Evolutionary conservation across 495 filamentous ascomycete genomes (phyloP), one percentile per base, ranked within the genome.

Genomic region (Tetracladium marchalianum): DNA sequence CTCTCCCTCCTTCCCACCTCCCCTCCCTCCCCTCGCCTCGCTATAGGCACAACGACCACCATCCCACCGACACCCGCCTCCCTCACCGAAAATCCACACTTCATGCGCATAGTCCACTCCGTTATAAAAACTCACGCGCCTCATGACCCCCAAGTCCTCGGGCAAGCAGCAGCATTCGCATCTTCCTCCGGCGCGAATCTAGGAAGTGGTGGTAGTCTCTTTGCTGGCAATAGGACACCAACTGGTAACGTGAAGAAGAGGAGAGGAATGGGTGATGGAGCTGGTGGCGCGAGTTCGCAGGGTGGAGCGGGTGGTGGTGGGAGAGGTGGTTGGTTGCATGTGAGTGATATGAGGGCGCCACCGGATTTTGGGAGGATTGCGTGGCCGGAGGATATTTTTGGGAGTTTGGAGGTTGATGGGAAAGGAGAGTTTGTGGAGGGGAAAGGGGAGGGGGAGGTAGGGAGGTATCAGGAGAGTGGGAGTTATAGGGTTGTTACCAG

Each of bases 321-420:
- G 0, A 68, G 84, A 43, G 92, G 90, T 16, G 92, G 92, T 0
- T 92, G 83, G 70, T 76, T 95, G 13, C 92, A 98, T 70, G 71
- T 98, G 4, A 90, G 82, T 40, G 92, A 96, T 58, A 57, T 59
- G 54, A 69, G 92, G 49, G 82, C 84, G 43, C 85, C 88, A 13
- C 90, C 90, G 7, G 89, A 95, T 52, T 98, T 76, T 68, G 92
- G 92, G 0, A 64, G 92, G 41, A 94, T 95, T 56, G 85, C 90
- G 38, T 85, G 84, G 75, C 80, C 84, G 0, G 90, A 94, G 63
- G 87, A 97, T 66, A 97, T 97, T 46, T 81, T 97, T 56, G 90
- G 90, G 31, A 95, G 90, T 57, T 70, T 95, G 39, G 82, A 92
- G 59, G 85, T 95, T 9, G 82, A 94, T 69, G 76, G 72, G 3